Base-by-base conservation (phyloP, 768 basidiomycete genomes). In the Infundibulicybe gibba region DNA sequence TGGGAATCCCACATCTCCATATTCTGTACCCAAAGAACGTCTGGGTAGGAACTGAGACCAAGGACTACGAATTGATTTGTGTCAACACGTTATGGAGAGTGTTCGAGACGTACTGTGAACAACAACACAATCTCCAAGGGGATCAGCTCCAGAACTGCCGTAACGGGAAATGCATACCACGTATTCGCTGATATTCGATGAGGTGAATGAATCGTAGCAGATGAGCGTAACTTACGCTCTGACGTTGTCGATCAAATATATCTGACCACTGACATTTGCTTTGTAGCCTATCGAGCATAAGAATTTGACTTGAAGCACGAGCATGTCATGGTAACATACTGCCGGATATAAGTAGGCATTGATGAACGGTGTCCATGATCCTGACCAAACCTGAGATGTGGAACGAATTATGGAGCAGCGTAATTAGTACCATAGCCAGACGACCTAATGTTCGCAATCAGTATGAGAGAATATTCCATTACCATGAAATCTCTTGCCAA, bases 281-380 rank as follows among this genome's bases (percentile, higher is more conserved):
- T 41, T 41, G 6, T 41, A 41, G 17, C 40, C 40, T 41, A 16
- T 15, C 6, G 19, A 9, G 12, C 12, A 10, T 20, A 14, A 8
- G 40, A n/a, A 31, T 13, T 16, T 20, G 6, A 14, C 40, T 25
- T 8, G 25, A 8, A 25, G 8, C 8, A 25, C 25, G 25, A 25
- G 25, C 14, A 41, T 17, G 40, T 5, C 21, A 5, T 11, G 3
- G 6, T 41, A 14, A 41, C 40, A 25, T 14, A 41, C 40, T 41
- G 21, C 40, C 40, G 6, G 40, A 41, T 10, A 41, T 41, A 14
- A 41, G 31, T 31, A 41, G 17, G 17, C 40, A 41, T 31, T 41
- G 40, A 16, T 41, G 40, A 17, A 41, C 40, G 6, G 40, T 41
- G 17, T 41, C 40, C 40, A 41, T 41, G 21, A 41, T 31, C 40